phyloP scores from a whole-genome alignment of 2,329 filamentous ascomycete species.

The Chaetomium sp. region DNA sequence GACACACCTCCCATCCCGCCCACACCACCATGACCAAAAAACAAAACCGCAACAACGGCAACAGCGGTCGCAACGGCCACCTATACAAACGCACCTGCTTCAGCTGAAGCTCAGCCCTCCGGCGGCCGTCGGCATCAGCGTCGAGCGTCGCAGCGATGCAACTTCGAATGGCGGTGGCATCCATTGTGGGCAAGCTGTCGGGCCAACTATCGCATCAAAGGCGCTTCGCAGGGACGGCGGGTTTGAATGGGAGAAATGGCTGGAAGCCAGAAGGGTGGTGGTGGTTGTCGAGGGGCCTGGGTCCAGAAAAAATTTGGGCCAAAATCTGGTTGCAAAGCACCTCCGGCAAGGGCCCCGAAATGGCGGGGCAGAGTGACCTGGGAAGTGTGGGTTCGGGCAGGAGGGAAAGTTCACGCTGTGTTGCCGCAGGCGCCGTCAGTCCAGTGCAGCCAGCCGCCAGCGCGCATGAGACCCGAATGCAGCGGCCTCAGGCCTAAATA shows the following conservation, averaged over 20 bases:
- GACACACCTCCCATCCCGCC: background rate
- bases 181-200: slow-evolving; percentile 57
- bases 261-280: slow-evolving; percentile 27
- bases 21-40: background rate
- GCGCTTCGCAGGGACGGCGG: slow-evolving; percentile 24
- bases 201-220: slow-evolving; percentile 35
- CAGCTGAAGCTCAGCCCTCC: slow-evolving; percentile 76
- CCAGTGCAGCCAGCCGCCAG: slow-evolving; percentile 20
- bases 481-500: background rate
- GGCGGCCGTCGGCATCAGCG: slow-evolving; percentile 71
- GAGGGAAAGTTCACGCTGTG: slow-evolving; percentile 25
- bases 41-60: background rate
- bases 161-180: slow-evolving; percentile 72
- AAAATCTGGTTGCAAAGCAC: slow-evolving; percentile 32
- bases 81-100: slow-evolving; percentile 66
- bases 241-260: slow-evolving; percentile 25
- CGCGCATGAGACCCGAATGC: background rate
- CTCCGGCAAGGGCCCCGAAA: slow-evolving; percentile 29
- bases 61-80: background rate
- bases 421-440: slow-evolving; percentile 24
- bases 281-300: slow-evolving; percentile 34
- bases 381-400: slow-evolving; percentile 27
- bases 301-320: slow-evolving; percentile 38
- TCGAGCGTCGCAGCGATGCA: slow-evolving; percentile 77
- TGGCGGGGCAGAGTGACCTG: slow-evolving; percentile 34